Percentiles rank a stretch among this genome's conserved stretches.
Evolutionary conservation across 2,329 filamentous ascomycete genomes (phyloP).

Genomic region (Neonectria hederae): DNA sequence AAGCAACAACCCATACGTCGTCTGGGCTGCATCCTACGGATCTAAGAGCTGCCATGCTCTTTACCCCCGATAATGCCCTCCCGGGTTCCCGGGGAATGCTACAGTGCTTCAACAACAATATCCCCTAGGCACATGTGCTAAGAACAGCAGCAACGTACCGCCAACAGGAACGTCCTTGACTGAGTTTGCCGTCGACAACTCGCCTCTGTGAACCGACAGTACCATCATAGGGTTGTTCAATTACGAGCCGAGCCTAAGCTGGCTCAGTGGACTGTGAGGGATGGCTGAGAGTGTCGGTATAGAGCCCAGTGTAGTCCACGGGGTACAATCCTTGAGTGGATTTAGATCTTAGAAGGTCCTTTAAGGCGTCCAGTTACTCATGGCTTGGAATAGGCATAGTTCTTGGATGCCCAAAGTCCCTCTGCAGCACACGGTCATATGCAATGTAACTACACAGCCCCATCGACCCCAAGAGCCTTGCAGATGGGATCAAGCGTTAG

Average conservation of each 20-base stretch:
- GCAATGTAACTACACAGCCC: neutral
- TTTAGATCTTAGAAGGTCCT: too few relatives aligned
- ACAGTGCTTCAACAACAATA: neutral
- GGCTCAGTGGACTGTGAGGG: neutral
- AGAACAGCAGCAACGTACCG: neutral
- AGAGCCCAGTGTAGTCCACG: neutral
- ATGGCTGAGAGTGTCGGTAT: neutral
- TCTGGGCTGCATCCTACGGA: neutral
- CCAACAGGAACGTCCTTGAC: neutral
- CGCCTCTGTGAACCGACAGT: constrained; percentile 7
- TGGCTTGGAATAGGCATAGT: too few relatives aligned
- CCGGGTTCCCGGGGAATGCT: neutral
- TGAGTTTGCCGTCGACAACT: neutral
- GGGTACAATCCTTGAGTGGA: neutral
- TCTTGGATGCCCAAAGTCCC: too few relatives aligned
- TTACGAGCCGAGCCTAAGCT: constrained; percentile 15
- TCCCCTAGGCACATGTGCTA: neutral
- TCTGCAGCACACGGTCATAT: neutral
- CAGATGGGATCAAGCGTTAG: neutral
- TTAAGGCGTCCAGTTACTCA: too few relatives aligned
- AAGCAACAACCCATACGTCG: neutral
- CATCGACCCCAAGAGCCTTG: neutral
- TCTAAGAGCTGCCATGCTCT: neutral
- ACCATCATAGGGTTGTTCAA: constrained; percentile 18
- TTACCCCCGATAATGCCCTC: neutral